Base-by-base conservation (phyloP, 345 rosid genomes). In the Syzygium oleosum region DNA sequence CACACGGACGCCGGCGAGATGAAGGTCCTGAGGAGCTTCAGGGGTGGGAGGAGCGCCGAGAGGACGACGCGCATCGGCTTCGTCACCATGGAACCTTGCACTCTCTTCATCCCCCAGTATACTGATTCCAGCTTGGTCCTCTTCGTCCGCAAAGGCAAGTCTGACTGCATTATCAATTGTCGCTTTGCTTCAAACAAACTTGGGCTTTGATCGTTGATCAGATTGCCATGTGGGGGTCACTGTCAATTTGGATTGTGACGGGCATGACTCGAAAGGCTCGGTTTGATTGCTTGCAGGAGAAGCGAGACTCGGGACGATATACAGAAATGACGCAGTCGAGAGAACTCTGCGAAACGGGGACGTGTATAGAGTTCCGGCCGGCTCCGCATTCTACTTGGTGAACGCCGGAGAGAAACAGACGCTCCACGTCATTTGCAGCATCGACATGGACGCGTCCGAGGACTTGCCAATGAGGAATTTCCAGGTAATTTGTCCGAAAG, bases 31-130 rank as follows among this genome's bases (percentile, higher is more conserved):
- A 91, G 85, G 90, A 93, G 92, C 65, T 84, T 88, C 65, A 90
- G 91, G 23, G 92, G 95, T 52, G 14, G 25, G 58, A 91, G 91
- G 85, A 88, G 91, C 31, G 65, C 91, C 13, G 95, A 94, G 85
- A 93, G 91, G 88, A 93, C 94, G 34, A 86, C 93, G 94, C 96
- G 96, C 87, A 93, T 96, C 55, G 99, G 98, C 27, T 94, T 96
- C 93, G 93, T 98, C 73, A 92, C 94, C 5, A 96, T 98, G 99
- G 97, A 96, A 90, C 99, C 99, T 38, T 86, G 91, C 51, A 63
- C 93, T 61, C 97, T 96, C 77, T 94, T 96, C 91, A 85, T 98
- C 54, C 99, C 98, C 88, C 98, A 94, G 91, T 98, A 96, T 88
- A 91, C 94, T 15, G 98, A 96, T 87, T 94, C 98, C 31, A 92